Conservation (phyloP, 2,329 filamentous ascomycete genomes). For the Fusarium dlaminii region DNA sequence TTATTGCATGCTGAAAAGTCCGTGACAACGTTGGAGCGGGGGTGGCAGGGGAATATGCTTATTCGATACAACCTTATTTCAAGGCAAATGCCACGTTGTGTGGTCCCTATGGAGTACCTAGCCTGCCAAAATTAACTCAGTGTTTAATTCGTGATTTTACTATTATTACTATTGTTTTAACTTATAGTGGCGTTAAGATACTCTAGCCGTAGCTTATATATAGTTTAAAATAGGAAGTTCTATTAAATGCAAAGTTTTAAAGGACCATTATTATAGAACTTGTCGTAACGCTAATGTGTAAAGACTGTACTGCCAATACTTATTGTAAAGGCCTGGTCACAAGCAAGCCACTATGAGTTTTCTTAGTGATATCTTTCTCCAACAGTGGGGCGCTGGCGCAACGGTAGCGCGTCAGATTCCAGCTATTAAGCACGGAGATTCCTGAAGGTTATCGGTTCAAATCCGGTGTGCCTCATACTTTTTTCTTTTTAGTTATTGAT, state of each 20-base stretch:
- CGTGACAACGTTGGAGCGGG: not conserved
- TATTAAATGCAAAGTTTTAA: accelerated
- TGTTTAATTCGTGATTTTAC: not conserved
- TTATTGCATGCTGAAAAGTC: not conserved
- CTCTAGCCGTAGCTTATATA: not conserved
- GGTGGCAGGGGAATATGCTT: not conserved
- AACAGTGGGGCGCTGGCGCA: not conserved
- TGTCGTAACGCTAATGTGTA: not conserved
- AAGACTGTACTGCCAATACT: too few relatives aligned
- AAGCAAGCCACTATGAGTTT: accelerated
- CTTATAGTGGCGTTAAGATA: not conserved
- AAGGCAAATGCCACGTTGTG: not conserved
- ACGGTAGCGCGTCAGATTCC: not conserved
- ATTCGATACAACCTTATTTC: not conserved
- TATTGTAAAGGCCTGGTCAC: accelerated
- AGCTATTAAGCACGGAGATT: not conserved
- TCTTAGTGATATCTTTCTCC: accelerated
- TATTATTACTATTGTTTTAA: not conserved
- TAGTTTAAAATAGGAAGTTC: not conserved
- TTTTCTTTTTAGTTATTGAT: accelerated
- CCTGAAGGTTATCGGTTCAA: constrained; percentile 1
- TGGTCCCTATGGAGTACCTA: not conserved
- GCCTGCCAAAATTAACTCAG: not conserved
- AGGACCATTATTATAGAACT: accelerated
- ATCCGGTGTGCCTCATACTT: not conserved